Evolutionary conservation across 768 basidiomycete genomes (phyloP).

Genomic region (Lyophyllum decastes): DNA sequence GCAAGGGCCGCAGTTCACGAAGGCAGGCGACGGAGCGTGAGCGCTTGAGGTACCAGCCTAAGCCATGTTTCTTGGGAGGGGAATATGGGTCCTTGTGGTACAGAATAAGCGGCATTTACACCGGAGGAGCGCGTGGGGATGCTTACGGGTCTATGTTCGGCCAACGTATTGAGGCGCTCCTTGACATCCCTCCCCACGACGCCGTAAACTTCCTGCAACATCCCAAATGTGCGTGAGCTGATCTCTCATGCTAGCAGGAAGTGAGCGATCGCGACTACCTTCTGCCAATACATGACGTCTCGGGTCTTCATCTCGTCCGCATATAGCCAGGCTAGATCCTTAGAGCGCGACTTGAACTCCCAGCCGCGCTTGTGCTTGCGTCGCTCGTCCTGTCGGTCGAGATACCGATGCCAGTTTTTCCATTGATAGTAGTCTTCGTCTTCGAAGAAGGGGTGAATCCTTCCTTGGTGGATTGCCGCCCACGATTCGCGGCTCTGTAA

Average conservation of each 20-base stretch:
- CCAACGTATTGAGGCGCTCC: conserved; percentile 28
- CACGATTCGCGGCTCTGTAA: conserved; percentile 45
- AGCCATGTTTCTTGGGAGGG: conserved; percentile 34
- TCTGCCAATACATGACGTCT: conserved; percentile 36
- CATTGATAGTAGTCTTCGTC: conserved; percentile 44
- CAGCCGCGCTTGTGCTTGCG: conserved; percentile 30
- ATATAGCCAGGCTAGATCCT: conserved; percentile 34
- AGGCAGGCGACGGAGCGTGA: conserved; percentile 38
- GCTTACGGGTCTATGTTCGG: conserved; percentile 31
- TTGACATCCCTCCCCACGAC: conserved; percentile 26
- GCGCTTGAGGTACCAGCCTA: conserved; percentile 41
- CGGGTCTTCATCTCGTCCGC: conserved; percentile 36
- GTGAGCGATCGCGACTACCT: conserved; percentile 18
- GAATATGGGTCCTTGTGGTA: conserved; percentile 36
- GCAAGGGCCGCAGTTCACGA: conserved; percentile 29
- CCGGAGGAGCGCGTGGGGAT: background rate
- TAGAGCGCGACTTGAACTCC: conserved; percentile 32
- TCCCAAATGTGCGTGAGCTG: background rate
- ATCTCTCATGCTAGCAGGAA: background rate
- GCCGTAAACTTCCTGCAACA: conserved; percentile 33
- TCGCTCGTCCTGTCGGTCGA: conserved; percentile 39
- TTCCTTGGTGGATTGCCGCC: conserved; percentile 40
- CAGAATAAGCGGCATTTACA: background rate
- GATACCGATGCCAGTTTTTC: conserved; percentile 45
- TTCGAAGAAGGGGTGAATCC: conserved; percentile 37